Conservation (phyloP, 257 asterid species). For the Gentiana straminea region DNA sequence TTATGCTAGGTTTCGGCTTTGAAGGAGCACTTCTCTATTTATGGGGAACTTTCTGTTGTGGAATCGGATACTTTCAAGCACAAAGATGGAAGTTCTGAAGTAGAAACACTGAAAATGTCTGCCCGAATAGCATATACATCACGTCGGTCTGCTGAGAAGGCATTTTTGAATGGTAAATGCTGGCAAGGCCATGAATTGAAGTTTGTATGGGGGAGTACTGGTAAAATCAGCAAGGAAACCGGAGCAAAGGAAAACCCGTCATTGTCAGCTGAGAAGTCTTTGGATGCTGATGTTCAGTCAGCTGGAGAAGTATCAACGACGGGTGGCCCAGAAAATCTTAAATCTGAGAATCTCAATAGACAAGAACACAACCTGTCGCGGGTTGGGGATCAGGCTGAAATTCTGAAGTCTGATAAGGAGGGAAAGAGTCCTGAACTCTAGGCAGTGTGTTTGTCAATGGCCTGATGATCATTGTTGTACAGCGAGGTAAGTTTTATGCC, state of each 20-base stretch:
- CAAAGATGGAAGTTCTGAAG: slow-evolving; percentile 26
- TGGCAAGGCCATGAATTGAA: slow-evolving; percentile 76
- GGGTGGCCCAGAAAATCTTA: slow-evolving; percentile 26
- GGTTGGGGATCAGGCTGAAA: slow-evolving; percentile 11
- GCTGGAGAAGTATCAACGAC: slow-evolving; percentile 9
- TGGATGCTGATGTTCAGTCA: slow-evolving; percentile 16
- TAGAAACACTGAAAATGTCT: slow-evolving; percentile 34
- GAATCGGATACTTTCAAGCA: slow-evolving; percentile 49
- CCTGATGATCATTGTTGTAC: slow-evolving; percentile 2
- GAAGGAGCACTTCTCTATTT: slow-evolving; percentile 72
- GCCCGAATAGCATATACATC: slow-evolving; percentile 61
- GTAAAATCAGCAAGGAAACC: slow-evolving; percentile 13
- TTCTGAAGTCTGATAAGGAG: no score
- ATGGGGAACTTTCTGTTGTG: slow-evolving; percentile 64
- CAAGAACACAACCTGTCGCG: slow-evolving; percentile 17
- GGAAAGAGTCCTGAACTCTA: no score
- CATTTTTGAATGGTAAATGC: slow-evolving; percentile 67
- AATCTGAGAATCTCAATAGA: slow-evolving; percentile 23
- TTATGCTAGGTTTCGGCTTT: slow-evolving; percentile 48
- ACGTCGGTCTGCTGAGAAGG: slow-evolving; percentile 78
- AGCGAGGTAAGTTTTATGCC: slow-evolving; percentile 40
- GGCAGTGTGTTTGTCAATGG: no score
- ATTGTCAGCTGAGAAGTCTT: slow-evolving; percentile 10
- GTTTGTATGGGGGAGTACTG: slow-evolving; percentile 49
- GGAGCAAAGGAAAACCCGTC: slow-evolving; percentile 17